phyloP scores from a whole-genome alignment of 2,329 filamentous ascomycete species.

The Sclerotinia spermophila region DNA sequence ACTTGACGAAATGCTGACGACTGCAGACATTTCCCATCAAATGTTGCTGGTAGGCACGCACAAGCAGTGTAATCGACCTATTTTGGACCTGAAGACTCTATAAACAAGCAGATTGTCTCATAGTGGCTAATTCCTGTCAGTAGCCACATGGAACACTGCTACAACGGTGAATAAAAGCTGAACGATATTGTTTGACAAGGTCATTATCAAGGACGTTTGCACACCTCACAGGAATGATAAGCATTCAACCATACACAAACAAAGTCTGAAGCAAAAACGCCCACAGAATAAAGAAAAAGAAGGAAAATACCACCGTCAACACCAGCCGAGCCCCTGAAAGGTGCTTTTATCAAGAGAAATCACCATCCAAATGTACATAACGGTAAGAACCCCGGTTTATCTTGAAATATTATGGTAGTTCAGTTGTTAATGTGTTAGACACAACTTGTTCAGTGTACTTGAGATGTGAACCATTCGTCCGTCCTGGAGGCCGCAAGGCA shows the following conservation, averaged over 20 bases:
- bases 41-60: background rate
- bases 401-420: background rate
- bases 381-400: accelerated
- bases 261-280: background rate
- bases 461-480: background rate
- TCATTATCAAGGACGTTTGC: background rate
- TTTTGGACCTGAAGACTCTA: background rate
- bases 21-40: background rate
- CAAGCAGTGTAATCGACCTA: accelerated
- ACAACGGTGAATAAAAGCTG: background rate
- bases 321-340: background rate
- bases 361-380: background rate
- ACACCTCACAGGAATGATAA: background rate
- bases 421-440: background rate
- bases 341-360: background rate
- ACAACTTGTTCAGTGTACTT: background rate
- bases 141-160: background rate
- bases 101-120: background rate
- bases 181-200: background rate
- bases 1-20: background rate
- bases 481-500: background rate
- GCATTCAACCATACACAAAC: background rate
- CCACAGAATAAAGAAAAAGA: background rate
- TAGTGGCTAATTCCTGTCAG: background rate
- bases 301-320: background rate